These are phyloP conservation scores for Cystofilobasidium bisporidii DNA, from an alignment of 768 basidiomycete genomes.

Conservation along the genomic window DNA sequence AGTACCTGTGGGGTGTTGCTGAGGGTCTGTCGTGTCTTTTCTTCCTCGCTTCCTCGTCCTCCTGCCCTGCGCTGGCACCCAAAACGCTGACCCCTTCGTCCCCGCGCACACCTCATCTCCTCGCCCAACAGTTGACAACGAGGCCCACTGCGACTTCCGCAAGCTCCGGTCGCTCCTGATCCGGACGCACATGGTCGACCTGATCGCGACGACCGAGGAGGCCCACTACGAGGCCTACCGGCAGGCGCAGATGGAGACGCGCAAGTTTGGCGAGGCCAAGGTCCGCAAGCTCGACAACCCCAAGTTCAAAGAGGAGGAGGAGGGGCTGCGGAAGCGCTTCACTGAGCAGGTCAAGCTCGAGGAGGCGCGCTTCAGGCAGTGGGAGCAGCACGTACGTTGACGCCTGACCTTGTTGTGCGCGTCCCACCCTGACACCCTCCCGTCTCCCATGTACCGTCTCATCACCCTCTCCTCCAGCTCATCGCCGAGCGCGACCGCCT, in stretches of 20 bases:
- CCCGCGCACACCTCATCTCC: neutral
- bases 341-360: constrained; percentile 99
- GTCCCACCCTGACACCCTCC: neutral
- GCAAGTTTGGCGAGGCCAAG: constrained; percentile 97
- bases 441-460: neutral
- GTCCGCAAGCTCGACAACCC: constrained; percentile 98
- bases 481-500: constrained; percentile 96
- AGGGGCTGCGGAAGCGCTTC: constrained; percentile 88
- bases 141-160: constrained; percentile 98
- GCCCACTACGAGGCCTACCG: constrained; percentile 96
- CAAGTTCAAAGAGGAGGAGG: constrained; percentile 99
- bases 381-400: constrained; percentile 85
- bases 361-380: constrained; percentile 93
- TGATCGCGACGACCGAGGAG: constrained; percentile 92
- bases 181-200: constrained; percentile 95
- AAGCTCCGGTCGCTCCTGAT: constrained; percentile 91
- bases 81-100: neutral
- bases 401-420: neutral
- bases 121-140: constrained; percentile 71
- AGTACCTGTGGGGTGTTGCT: constrained; percentile 99
- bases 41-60: too few relatives aligned
- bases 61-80: neutral
- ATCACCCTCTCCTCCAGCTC: constrained; percentile 49
- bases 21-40: constrained; percentile 83
- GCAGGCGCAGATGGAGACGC: constrained; percentile 98